These are phyloP conservation scores for Zasmidium cellare DNA, from an alignment of 2,329 filamentous ascomycete genomes.

Conservation along the genomic window DNA sequence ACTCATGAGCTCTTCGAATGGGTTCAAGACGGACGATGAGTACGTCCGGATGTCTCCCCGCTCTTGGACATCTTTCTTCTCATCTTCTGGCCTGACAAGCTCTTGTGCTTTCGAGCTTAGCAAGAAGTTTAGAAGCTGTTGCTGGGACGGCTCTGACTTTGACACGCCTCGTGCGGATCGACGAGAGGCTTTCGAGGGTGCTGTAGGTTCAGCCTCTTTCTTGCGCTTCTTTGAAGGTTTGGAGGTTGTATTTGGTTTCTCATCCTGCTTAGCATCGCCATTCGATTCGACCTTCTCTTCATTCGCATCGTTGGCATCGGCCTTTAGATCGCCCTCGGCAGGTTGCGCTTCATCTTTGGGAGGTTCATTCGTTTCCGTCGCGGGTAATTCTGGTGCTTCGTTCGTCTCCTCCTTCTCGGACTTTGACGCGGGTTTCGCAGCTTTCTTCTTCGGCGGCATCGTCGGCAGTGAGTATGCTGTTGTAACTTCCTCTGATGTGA, in stretches of 20 bases:
- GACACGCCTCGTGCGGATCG: slow-evolving; percentile 29
- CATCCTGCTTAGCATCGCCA: neutral
- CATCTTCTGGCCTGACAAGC: slow-evolving; percentile 36
- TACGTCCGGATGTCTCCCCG: slow-evolving; percentile 34
- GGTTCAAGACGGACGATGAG: slow-evolving; percentile 34
- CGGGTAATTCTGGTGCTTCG: slow-evolving; percentile 1
- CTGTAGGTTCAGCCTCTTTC: slow-evolving; percentile 18
- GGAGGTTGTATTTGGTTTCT: neutral
- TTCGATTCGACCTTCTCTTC: neutral
- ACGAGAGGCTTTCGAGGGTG: slow-evolving; percentile 29
- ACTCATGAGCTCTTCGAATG: slow-evolving; percentile 48
- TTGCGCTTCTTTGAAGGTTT: slow-evolving; percentile 26
- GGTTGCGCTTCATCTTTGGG: slow-evolving; percentile 6
- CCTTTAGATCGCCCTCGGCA: neutral
- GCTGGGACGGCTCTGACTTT: slow-evolving; percentile 18
- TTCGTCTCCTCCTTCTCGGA: neutral
- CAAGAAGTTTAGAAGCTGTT: slow-evolving; percentile 36
- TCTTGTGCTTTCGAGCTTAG: slow-evolving; percentile 33
- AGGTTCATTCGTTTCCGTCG: slow-evolving; percentile 3
- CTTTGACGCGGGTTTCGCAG: neutral
- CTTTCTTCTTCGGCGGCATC: slow-evolving; percentile 10
- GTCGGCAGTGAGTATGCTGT: neutral
- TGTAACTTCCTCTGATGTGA: slow-evolving; percentile 1
- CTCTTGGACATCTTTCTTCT: slow-evolving; percentile 30
- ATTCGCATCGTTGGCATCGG: neutral